These are phyloP conservation scores for Fagopyrum esculentum DNA, from an alignment of 148 eudicot genomes.

Conservation along the genomic window DNA sequence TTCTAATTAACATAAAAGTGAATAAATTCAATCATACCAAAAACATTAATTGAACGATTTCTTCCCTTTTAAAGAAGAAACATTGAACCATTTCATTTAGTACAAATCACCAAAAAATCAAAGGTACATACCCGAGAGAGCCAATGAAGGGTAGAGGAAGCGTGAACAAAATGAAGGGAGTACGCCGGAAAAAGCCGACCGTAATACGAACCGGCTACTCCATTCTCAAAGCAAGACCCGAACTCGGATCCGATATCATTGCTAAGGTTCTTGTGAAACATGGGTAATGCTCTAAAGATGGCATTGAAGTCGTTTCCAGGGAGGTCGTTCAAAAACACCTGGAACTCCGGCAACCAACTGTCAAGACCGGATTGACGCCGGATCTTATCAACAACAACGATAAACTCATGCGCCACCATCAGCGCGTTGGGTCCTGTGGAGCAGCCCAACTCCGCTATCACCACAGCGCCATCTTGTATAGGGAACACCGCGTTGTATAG, in stretches of 20 bases:
- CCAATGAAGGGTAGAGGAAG: background rate
- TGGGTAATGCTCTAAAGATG: slow-evolving; percentile 25
- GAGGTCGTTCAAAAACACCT: slow-evolving; percentile 36
- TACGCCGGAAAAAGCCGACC: slow-evolving; percentile 35
- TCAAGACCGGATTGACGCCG: background rate
- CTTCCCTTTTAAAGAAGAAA: too few species aligned
- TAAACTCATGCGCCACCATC: slow-evolving; percentile 12
- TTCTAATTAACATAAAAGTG: background rate
- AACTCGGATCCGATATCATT: slow-evolving; percentile 16
- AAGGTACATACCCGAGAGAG: background rate
- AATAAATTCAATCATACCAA: background rate
- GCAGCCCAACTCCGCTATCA: slow-evolving; percentile 43
- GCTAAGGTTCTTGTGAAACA: slow-evolving; percentile 13
- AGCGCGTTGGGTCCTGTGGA: slow-evolving; percentile 38
- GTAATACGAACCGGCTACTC: slow-evolving; percentile 38
- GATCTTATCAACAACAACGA: background rate
- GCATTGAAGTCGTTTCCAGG: slow-evolving; percentile 41
- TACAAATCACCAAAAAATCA: too few species aligned
- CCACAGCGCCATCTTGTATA: background rate
- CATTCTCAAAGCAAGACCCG: slow-evolving; percentile 23
- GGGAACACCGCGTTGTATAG: background rate
- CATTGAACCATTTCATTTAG: background rate
- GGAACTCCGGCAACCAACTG: slow-evolving; percentile 21
- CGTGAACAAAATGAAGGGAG: slow-evolving; percentile 25
- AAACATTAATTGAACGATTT: too few species aligned